Evolutionary conservation across 2,329 filamentous ascomycete species (phyloP).

Genomic region (Fusarium sp.): DNA sequence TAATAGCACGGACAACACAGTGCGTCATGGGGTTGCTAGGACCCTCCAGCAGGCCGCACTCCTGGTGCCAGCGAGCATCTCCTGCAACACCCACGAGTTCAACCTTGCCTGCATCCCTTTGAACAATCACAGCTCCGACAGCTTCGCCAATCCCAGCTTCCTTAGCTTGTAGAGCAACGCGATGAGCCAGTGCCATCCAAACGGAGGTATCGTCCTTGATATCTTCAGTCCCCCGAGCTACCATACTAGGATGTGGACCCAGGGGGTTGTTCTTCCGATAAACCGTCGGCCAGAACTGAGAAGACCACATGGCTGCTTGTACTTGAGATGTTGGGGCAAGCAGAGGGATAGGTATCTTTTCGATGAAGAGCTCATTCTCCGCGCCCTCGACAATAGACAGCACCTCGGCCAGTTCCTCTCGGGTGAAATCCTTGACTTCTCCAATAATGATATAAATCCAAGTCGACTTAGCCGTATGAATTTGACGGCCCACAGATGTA

Average conservation of each 20-base stretch:
- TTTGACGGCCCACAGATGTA: constrained; percentile 66
- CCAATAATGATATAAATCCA: constrained; percentile 73
- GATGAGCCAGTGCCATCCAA: constrained; percentile 78
- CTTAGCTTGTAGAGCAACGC: constrained; percentile 73
- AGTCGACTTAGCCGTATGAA: constrained; percentile 72
- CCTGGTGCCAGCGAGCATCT: constrained; percentile 79
- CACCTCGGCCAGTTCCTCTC: constrained; percentile 65
- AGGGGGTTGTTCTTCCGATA: constrained; percentile 92
- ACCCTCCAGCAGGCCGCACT: constrained; percentile 60
- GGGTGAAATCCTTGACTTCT: constrained; percentile 66
- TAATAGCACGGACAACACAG: constrained; percentile 83
- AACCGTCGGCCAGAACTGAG: constrained; percentile 85
- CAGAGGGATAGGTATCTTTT: constrained; percentile 77
- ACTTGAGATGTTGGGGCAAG: constrained; percentile 82
- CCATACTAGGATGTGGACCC: constrained; percentile 84
- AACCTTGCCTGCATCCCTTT: constrained; percentile 67
- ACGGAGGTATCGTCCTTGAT: constrained; percentile 74
- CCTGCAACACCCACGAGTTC: constrained; percentile 81
- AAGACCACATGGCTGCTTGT: constrained; percentile 82
- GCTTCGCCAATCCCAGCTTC: constrained; percentile 74
- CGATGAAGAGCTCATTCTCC: constrained; percentile 70
- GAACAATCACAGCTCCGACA: constrained; percentile 83
- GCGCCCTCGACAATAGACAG: constrained; percentile 66
- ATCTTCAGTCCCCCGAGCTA: constrained; percentile 78
- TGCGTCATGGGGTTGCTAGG: constrained; percentile 84